Evolutionary conservation across 768 basidiomycete species (phyloP), one percentile per base, ranked within the genome.

Genomic region (Trametes cinnabarina): DNA sequence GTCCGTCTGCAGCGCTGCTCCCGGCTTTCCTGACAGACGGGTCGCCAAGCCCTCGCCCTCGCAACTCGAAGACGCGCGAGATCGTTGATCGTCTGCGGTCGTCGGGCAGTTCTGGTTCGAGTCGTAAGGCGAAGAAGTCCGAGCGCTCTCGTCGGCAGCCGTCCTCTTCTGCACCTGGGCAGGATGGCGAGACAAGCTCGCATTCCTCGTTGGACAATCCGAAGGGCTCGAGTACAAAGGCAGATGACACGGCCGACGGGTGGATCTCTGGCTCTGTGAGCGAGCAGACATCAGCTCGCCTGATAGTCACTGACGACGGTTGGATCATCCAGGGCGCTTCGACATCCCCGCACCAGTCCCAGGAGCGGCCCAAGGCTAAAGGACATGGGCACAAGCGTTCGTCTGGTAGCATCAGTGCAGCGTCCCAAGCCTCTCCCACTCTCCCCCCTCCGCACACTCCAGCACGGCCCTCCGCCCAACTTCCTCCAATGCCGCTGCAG

Each of bases 1-100:
- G 68, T 58, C 63, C 69, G 7, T 65, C 72, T n/a, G 65, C 69
- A 22, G 67, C 71, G 5, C 71, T 79, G 47, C 72, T 84, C 22
- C 81, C 82, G 0, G 72, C 79, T 8, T 82, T 82, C 69, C 70
- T 84, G 25, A 75, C 79, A 44, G 77, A 79, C 34, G 63, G 64
- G 17, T 60, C 67, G 14, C 41, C 50, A 51, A 20, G 64, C 60
- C 70, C 51, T 63, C 69, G 49, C 74, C 73, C 74, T 71, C 70
- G 73, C 11, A 74, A 81, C 20, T 85, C 84, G 20, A 80, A 79
- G 64, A 86, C 84, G 19, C 77, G 84, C 12, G 79, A 82, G 61
- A 81, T 86, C 40, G 81, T 86, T 28, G 84, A 86, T 61, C 75
- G 77, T 34, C 67, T 85, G 39, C 77, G 82, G 51, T 81, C 65